Evolutionary conservation across 139 green algal species (phyloP), one percentile per base, ranked within the genome.

Genomic region (Chlorella ohadii): DNA sequence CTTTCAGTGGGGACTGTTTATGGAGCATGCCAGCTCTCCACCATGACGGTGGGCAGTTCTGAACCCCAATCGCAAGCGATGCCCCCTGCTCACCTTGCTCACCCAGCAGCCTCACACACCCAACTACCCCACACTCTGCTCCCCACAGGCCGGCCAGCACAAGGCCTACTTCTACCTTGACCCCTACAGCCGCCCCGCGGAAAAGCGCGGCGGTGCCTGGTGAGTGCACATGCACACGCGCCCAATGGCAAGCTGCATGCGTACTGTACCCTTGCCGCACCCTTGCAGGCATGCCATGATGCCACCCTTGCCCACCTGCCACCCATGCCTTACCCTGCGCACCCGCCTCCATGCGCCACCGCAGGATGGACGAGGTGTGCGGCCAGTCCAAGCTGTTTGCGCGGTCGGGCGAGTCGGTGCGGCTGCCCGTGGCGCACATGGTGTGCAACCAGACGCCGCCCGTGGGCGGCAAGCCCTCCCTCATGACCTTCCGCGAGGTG

Each of bases 401-500:
- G 17, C 64, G 61, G 6, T 81, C 85, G 17, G 85, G 88, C n/a
- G 73, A 88, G 34, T 31, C 44, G 4, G 92, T 96, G 44, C 94
- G 97, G 5, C 95, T 99, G 73, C 97, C 97, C 36, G 91, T 97
- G 13, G 97, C 95, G 15, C 97, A 99, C 91, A 99, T 99, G 96
- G 97, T 99, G 27, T 97, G 91, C 92, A 97, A 99, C 89, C 72
- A 99, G 89, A 95, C 91, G 36, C 95, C 96, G 13, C 97, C 97
- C 17, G 84, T 99, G 12, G 96, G 92, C 39, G 93, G 91, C 76
- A 91, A 98, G 84, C 97, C 97, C 72, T 94, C 85, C 64, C 91
- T 99, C 25, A 99, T 99, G 97, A 99, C 97, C 27, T 99, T 98
- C 92, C 82, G 39, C 72, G 91, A 98, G 83, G 97, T 99, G 71